phyloP scores from a whole-genome alignment of 305 asterid genomes.

The Fraxinus latifolia region DNA sequence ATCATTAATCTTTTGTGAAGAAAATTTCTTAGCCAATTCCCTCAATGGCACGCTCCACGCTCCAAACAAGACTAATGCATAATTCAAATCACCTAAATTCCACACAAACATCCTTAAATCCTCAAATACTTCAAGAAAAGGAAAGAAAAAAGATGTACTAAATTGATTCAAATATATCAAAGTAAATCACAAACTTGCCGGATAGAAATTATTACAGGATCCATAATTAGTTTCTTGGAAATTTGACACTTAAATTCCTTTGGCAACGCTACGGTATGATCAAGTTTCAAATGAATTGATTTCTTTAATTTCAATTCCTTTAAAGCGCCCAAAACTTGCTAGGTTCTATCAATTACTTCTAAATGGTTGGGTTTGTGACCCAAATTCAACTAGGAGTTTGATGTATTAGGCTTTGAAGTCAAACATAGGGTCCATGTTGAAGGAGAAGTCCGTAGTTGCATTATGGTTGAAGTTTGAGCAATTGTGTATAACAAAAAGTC shows the following conservation, averaged over 20 bases:
- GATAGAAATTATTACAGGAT: slow-evolving; percentile 54
- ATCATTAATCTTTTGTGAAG: no score
- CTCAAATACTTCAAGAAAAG: neutral
- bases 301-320: slow-evolving; percentile 55
- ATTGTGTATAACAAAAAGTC: no score
- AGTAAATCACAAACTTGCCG: slow-evolving; percentile 36
- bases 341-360: slow-evolving; percentile 62
- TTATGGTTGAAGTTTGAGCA: no score
- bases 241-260: slow-evolving; percentile 59
- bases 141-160: neutral
- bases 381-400: no score
- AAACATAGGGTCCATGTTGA: no score
- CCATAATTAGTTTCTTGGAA: slow-evolving; percentile 52
- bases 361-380: slow-evolving; percentile 15
- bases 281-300: slow-evolving; percentile 31
- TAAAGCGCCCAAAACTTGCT: slow-evolving; percentile 36
- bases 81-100: neutral
- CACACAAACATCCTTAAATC: neutral
- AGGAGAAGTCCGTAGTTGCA: no score
- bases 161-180: neutral
- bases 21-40: neutral
- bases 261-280: slow-evolving; percentile 32
- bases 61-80: slow-evolving; percentile 8
- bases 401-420: no score
- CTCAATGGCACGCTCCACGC: neutral